Base-by-base conservation (phyloP, 306 rosid species). In the Glycyrrhiza uralensis region DNA sequence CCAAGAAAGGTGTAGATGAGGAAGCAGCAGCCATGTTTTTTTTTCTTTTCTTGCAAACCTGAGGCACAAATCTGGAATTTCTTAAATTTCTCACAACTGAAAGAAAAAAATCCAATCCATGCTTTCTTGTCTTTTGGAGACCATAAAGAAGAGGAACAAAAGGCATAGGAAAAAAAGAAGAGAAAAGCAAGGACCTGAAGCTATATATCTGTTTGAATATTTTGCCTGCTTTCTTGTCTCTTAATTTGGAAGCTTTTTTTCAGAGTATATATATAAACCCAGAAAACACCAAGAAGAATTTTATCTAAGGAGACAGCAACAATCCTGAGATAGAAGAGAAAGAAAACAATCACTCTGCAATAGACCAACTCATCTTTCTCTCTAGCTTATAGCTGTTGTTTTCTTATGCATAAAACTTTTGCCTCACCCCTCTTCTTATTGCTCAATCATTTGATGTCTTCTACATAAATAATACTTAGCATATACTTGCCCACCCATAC, bases 1-100 rank as follows among this genome's bases (percentile, higher is more conserved):
- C 93, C 22, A 87, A 78, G 56, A 87, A 83, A 20, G 87, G 85
- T 47, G 91, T 54, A 1, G 98, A 88, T 10, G 96, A 88, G 30
- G 91, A 82, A 83, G 89, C 64, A 60, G 90, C 86, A 64, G 97
- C 86, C 98, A 93, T 89, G 7, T 60, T 81, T 19, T 22, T 13
- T 39, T 13, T n/a, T n/a, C n/a, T n/a, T n/a, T n/a, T n/a, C n/a
- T n/a, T 45, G 29, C 36, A 58, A 29, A 26, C 13, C 18, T 30
- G 64, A 67, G 59, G 73, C 70, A n/a, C n/a, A 74, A 84, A 78
- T 80, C 81, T 77, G 81, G 46, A 75, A 65, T 13, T 58, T 11
- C 12, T 11, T 7, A 60, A 55, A 20, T 14, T 20, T 46, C 11
- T 22, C 52, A 54, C 51, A 52, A 32, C 58, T 20, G 1, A 62